Evolutionary conservation across 2,329 filamentous ascomycete species (phyloP).

Genomic region (Talaromyces marneffei): DNA sequence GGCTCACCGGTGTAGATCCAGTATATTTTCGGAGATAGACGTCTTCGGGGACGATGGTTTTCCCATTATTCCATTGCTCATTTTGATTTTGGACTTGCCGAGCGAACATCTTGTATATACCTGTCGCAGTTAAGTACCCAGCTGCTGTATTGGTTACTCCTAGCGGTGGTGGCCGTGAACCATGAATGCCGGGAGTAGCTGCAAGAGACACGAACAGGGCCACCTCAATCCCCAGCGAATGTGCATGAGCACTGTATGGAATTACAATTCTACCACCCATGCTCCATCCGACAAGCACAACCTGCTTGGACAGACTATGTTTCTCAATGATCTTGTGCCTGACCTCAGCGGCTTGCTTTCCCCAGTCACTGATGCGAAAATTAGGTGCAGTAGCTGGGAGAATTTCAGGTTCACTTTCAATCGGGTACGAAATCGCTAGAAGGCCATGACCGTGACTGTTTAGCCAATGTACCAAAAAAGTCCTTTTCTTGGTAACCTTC

Average conservation of each 20-base stretch:
- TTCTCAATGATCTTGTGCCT: constrained; percentile 14
- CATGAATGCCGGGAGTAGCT: constrained; percentile 16
- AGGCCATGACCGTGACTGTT: constrained; percentile 16
- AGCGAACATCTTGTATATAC: background rate
- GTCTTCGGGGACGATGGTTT: constrained; percentile 10
- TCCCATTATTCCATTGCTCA: background rate
- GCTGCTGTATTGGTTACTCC: background rate
- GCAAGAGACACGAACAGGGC: constrained; percentile 15
- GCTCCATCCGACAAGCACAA: constrained; percentile 16
- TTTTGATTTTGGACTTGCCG: constrained; percentile 7
- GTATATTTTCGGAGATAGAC: constrained; percentile 13
- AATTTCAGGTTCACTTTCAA: constrained; percentile 16
- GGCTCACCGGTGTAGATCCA: constrained; percentile 12
- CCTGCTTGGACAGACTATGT: background rate
- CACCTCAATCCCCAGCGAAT: constrained; percentile 5
- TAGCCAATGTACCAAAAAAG: constrained; percentile 20
- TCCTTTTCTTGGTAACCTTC: constrained; percentile 12
- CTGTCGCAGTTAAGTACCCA: background rate
- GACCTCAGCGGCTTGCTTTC: constrained; percentile 17
- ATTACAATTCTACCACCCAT: constrained; percentile 17
- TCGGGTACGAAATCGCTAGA: constrained; percentile 20
- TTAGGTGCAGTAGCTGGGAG: constrained; percentile 14
- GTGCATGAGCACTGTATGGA: constrained; percentile 7
- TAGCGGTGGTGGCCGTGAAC: background rate
- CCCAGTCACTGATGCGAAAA: constrained; percentile 19